Evolutionary conservation across 768 basidiomycete species (phyloP).

Genomic region (Tulasnella sp.): DNA sequence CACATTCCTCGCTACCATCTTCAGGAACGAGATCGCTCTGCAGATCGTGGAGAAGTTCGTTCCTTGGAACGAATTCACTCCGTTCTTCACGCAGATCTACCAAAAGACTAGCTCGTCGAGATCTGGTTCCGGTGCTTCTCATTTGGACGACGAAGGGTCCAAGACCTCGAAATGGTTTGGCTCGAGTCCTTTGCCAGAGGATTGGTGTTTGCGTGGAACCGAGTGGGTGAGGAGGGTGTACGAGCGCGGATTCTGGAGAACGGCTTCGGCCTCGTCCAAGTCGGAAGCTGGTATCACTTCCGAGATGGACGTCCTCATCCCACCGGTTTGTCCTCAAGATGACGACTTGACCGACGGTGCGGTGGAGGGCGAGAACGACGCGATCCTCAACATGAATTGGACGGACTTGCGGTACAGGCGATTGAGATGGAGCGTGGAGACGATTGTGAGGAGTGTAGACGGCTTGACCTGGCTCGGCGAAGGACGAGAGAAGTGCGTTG

Average conservation of each 20-base stretch:
- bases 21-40: slow-evolving; percentile 56
- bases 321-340: slow-evolving; percentile 27
- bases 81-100: slow-evolving; percentile 46
- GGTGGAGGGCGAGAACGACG: slow-evolving; percentile 47
- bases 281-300: slow-evolving; percentile 24
- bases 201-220: slow-evolving; percentile 93
- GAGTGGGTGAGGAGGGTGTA: slow-evolving; percentile 91
- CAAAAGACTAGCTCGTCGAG: background rate
- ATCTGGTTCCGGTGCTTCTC: background rate
- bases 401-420: slow-evolving; percentile 65
- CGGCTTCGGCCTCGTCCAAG: slow-evolving; percentile 44
- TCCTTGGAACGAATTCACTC: slow-evolving; percentile 73
- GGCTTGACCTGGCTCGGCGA: slow-evolving; percentile 51
- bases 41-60: slow-evolving; percentile 63
- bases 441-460: slow-evolving; percentile 58
- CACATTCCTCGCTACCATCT: slow-evolving; percentile 77
- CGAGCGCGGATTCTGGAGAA: slow-evolving; percentile 90
- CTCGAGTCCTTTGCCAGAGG: slow-evolving; percentile 73
- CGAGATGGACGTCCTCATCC: slow-evolving; percentile 75
- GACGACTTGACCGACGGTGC: slow-evolving; percentile 60
- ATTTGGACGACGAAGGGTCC: slow-evolving; percentile 14
- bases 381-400: slow-evolving; percentile 33
- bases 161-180: slow-evolving; percentile 50
- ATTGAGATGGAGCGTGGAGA: slow-evolving; percentile 59
- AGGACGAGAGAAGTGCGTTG: slow-evolving; percentile 44